Evolutionary conservation across 139 green algal genomes (phyloP).

Genomic region (Coelastrella sp.): DNA sequence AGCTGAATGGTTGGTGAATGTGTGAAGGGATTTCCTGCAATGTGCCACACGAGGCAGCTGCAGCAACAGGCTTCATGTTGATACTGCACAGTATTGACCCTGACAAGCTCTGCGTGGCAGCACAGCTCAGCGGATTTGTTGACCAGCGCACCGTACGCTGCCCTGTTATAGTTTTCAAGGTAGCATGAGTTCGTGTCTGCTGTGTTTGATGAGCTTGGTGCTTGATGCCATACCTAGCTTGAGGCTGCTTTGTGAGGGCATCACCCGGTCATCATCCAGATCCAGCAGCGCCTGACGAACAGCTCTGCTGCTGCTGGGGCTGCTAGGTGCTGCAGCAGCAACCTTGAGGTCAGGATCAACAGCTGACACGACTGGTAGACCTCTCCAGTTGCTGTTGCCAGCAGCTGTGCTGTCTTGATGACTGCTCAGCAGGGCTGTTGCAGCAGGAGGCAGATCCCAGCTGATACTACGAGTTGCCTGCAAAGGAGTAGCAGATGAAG

Average conservation of each 20-base stretch:
- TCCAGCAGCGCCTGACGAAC: neutral
- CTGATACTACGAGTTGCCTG: constrained; percentile 20
- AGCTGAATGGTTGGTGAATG: too few relatives aligned
- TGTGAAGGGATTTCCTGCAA: too few relatives aligned
- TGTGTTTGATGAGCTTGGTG: neutral
- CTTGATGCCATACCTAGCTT: neutral
- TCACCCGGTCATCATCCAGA: neutral
- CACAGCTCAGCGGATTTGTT: neutral
- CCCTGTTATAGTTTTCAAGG: neutral
- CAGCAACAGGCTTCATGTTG: too few relatives aligned
- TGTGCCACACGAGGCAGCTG: too few relatives aligned
- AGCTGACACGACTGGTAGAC: too few relatives aligned
- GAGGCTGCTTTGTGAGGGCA: constrained; percentile 5
- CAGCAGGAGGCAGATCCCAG: constrained; percentile 10
- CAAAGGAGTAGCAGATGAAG: neutral
- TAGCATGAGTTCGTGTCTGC: neutral
- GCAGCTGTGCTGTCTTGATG: neutral
- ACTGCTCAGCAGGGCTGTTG: neutral
- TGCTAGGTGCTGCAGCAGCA: neutral
- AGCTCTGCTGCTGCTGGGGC: constrained; percentile 20
- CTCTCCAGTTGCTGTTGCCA: neutral
- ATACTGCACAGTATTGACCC: too few relatives aligned
- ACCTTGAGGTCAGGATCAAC: too few relatives aligned
- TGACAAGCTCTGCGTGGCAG: too few relatives aligned
- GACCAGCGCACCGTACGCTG: neutral